phyloP scores from a whole-genome alignment of 768 basidiomycete species.

The Mycena olivaceomarginata region DNA sequence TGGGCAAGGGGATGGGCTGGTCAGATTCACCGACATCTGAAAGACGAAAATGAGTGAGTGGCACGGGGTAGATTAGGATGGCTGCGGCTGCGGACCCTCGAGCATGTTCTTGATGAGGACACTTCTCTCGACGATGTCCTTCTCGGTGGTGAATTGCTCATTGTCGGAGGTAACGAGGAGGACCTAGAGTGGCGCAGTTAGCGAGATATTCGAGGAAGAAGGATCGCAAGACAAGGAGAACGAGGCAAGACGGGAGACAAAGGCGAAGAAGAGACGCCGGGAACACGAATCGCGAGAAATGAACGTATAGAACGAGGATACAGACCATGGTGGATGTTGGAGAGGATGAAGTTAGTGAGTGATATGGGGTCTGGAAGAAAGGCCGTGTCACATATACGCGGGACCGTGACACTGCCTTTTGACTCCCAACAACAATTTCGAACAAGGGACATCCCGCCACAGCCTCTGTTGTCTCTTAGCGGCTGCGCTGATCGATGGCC shows the following conservation, averaged over 20 bases:
- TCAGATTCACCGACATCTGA: slow-evolving; percentile 96
- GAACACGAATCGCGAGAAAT: background rate
- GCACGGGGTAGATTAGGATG: slow-evolving; percentile 27
- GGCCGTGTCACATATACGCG: background rate
- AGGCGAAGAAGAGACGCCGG: background rate
- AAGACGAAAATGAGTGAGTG: slow-evolving; percentile 40
- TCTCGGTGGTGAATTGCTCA: slow-evolving; percentile 93
- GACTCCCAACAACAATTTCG: slow-evolving; percentile 52
- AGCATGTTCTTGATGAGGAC: slow-evolving; percentile 99
- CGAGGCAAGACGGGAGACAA: background rate
- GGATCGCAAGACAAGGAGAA: background rate
- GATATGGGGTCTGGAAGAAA: background rate
- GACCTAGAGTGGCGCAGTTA: slow-evolving; percentile 2
- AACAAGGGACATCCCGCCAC: background rate
- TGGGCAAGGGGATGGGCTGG: slow-evolving; percentile 95
- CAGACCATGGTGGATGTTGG: slow-evolving; percentile 24
- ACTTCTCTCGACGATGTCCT: slow-evolving; percentile 95
- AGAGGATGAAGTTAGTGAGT: background rate
- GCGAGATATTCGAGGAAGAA: background rate
- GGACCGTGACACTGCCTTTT: slow-evolving; percentile 66
- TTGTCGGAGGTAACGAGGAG: slow-evolving; percentile 96
- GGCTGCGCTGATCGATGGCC: background rate
- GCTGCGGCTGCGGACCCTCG: slow-evolving; percentile 78
- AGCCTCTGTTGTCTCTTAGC: background rate
- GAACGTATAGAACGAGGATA: background rate